phyloP scores from a whole-genome alignment of 2,329 filamentous ascomycete species.

The Colletotrichum paranaense region DNA sequence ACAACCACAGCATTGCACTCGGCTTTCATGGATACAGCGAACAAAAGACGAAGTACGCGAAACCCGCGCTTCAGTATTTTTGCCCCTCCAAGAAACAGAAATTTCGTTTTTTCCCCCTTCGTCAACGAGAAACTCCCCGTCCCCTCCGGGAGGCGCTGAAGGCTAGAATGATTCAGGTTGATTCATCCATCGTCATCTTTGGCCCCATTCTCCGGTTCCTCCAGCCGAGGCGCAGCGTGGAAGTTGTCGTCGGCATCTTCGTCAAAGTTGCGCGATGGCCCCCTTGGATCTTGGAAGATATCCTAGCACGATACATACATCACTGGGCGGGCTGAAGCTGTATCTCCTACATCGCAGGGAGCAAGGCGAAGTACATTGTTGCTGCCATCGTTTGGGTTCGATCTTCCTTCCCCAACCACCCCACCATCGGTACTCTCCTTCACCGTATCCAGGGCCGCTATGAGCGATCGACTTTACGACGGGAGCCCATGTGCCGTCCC shows the following conservation, averaged over 20 bases:
- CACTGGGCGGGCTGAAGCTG: conserved; percentile 13
- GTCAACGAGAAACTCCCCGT: background rate
- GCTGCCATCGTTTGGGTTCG: background rate
- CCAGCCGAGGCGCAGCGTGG: conserved; percentile 14
- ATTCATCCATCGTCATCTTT: conserved; percentile 15
- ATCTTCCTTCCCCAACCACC: background rate
- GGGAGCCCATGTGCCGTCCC: conserved; percentile 31
- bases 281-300: conserved; percentile 6
- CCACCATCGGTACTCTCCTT: background rate
- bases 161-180: conserved; percentile 18
- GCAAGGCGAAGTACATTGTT: conserved; percentile 5
- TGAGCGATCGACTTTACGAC: conserved; percentile 22
- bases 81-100: background rate
- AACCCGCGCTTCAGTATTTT: background rate
- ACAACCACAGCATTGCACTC: conserved; percentile 19
- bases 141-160: background rate
- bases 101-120: background rate
- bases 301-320: background rate
- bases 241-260: conserved; percentile 24
- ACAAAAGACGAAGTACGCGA: background rate
- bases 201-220: conserved; percentile 13
- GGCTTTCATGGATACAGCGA: conserved; percentile 10
- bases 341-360: background rate
- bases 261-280: background rate
- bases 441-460: conserved; percentile 31